Base-by-base conservation (phyloP, 371 early-diverging fungal species). In the Actinomucor elegans region DNA sequence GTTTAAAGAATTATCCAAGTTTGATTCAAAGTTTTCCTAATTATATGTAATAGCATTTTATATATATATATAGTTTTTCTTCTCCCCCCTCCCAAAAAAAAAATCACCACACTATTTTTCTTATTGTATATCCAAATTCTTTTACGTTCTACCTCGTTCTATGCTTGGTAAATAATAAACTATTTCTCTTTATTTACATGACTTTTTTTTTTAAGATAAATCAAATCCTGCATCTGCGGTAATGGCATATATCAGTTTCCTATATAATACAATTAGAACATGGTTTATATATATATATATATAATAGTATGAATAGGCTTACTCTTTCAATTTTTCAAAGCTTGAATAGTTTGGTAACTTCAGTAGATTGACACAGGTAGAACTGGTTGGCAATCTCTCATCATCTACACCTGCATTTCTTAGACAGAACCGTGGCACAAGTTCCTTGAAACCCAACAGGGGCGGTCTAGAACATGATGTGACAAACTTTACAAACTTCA, bases 381-480 rank as follows among this genome's bases (percentile, higher is more conserved):
- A 87, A 29, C 90, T 86, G n/a, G 91, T 89, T 3, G 93, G 93
- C 53, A 92, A 60, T 27, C 91, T 71, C 8, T 71, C 69, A 47
- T 80, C 71, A 29, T 77, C 79, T 2, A 44, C 57, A 5, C 87
- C 93, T 1, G 88, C 88, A 53, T 80, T 76, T 27, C 90, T 77
- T 35, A 97, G 85, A 61, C 88, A 85, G 45, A 92, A 74, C 47
- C 82, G 75, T 0, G 93, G 93, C 23, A 81, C 77, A 33, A 98
- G 73, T 53, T 92, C 93, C 23, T 75, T 76, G 62, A 98, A 98
- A 0, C 98, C 98, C 33, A 93, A 69, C 35, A 96, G 60, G 5
- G 98, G 98, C 8, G 96, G 95, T 36, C 96, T 77, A 29, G 91
- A 85, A 60, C 96, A 94, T 29, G 90, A 89, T 5, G 98, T 98